These are phyloP conservation scores for Yamadazyma blattariae DNA, from an alignment of 1,139 yeast species.

Conservation along the genomic window DNA sequence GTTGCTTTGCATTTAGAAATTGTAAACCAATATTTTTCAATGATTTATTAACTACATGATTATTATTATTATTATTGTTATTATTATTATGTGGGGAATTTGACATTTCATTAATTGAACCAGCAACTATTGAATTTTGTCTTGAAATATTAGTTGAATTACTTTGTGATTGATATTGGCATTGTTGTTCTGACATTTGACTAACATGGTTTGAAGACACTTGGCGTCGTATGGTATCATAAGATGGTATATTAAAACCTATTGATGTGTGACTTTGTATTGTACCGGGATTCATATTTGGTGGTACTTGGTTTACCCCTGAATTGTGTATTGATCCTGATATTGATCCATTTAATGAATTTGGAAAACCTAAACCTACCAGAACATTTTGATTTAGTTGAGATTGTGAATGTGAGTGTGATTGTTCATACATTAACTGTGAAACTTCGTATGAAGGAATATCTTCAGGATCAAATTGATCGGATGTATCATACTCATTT, in stretches of 20 bases:
- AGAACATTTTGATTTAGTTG: too few species aligned
- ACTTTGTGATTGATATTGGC: constrained; percentile 1
- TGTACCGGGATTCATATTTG: background rate
- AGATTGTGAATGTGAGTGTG: background rate
- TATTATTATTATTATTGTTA: constrained; percentile 1
- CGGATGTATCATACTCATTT: constrained; percentile 7
- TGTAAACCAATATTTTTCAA: constrained; percentile 62
- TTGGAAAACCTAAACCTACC: too few species aligned
- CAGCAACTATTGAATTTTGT: constrained; percentile 14
- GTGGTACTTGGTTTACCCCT: background rate
- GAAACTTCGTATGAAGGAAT: constrained; percentile 48
- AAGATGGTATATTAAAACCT: background rate
- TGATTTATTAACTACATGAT: constrained; percentile 5
- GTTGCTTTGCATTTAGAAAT: constrained; percentile 72
- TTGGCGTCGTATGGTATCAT: constrained; percentile 2
- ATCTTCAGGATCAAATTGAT: constrained; percentile 33
- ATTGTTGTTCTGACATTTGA: background rate
- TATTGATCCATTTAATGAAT: too few species aligned
- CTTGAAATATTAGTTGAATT: constrained; percentile 14
- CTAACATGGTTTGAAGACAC: constrained; percentile 1
- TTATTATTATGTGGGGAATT: background rate
- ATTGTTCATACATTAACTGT: constrained; percentile 30
- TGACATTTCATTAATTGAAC: constrained; percentile 8
- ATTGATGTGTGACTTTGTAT: background rate
- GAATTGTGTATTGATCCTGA: too few species aligned